Base-by-base conservation (phyloP, 139 green algal genomes). In the Desmodesmus armatus region DNA sequence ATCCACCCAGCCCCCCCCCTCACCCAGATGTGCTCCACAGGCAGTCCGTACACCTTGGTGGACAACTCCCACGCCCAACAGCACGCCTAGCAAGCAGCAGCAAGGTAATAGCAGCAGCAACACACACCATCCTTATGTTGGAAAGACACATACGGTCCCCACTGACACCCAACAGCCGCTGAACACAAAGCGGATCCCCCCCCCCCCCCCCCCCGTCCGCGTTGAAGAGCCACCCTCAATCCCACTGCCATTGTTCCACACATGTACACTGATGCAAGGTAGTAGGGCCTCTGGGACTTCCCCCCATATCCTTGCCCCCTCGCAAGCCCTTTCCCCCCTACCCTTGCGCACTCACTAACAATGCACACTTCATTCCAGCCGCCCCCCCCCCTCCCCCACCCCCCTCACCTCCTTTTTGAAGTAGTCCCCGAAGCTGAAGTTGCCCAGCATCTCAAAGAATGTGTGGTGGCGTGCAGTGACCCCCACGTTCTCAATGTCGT, bases 381-480 rank as follows among this genome's bases (percentile, higher is more conserved):
- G 39, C 5, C 13, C n/a, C n/a, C 31, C 9, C 11, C 70, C 25
- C 43, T 79, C 25, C 58, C 29, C 21, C 25, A n/a, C n/a, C n/a
- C n/a, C 17, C n/a, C 58, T 39, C 58, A 91, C 91, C 87, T 98
- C 93, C 41, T 91, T 85, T 89, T 98, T 98, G 92, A 98, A 98
- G 87, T 98, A 98, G 83, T 98, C 95, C 0, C 96, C 96, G 84
- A 99, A 99, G 58, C 87, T 95, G 91, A 99, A 99, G 93, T 98
- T 98, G 31, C 96, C 96, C 40, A 98, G 91, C 96, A 98, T 98
- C 88, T 98, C 96, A 83, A 98, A 99, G 88, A 99, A 99, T 29
- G 96, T 98, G 93, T 99, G 96, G 89, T 99, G 96, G 15, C 96
- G 89, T 25, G 94, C 93, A 5, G 96, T 99, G 39, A 96, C 92